Conservation (phyloP, 805 yeast species). For the Suhomyces kilbournensis region DNA sequence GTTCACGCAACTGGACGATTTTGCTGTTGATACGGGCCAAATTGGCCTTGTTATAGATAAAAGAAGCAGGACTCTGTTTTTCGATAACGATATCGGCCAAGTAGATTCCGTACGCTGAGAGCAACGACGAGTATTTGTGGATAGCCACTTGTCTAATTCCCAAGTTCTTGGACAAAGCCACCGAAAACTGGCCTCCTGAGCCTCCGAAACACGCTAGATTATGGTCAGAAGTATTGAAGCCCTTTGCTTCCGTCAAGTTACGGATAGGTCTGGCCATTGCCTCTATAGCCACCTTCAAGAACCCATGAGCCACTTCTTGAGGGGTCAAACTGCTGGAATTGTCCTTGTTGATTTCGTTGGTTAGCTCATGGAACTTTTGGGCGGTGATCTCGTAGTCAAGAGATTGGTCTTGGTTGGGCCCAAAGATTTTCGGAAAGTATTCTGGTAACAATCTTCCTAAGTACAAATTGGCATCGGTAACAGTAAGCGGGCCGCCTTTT, state of each 20-base stretch:
- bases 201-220: constrained; percentile 85
- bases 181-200: constrained; percentile 91
- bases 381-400: constrained; percentile 39
- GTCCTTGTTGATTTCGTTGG: constrained; percentile 55
- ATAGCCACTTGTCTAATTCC: constrained; percentile 68
- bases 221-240: constrained; percentile 63
- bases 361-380: constrained; percentile 49
- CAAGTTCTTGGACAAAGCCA: constrained; percentile 66
- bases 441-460: constrained; percentile 36
- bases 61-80: constrained; percentile 35
- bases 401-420: constrained; percentile 33
- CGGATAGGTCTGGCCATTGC: constrained; percentile 90
- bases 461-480: constrained; percentile 38
- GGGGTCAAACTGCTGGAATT: constrained; percentile 41
- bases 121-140: constrained; percentile 77
- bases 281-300: constrained; percentile 79
- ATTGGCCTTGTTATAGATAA: constrained; percentile 17
- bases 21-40: constrained; percentile 42
- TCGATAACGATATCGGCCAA: constrained; percentile 53
- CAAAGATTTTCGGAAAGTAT: constrained; percentile 37
- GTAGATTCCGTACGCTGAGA: constrained; percentile 87
- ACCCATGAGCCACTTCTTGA: constrained; percentile 77
- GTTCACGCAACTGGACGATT: constrained; percentile 41
- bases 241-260: constrained; percentile 80
- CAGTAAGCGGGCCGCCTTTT: constrained; percentile 39